Percentiles rank a stretch among this genome's conserved stretches.
phyloP scores from a whole-genome alignment of 225 moss, liverwort and hornwort genomes.

The Lunularia cruciata region DNA sequence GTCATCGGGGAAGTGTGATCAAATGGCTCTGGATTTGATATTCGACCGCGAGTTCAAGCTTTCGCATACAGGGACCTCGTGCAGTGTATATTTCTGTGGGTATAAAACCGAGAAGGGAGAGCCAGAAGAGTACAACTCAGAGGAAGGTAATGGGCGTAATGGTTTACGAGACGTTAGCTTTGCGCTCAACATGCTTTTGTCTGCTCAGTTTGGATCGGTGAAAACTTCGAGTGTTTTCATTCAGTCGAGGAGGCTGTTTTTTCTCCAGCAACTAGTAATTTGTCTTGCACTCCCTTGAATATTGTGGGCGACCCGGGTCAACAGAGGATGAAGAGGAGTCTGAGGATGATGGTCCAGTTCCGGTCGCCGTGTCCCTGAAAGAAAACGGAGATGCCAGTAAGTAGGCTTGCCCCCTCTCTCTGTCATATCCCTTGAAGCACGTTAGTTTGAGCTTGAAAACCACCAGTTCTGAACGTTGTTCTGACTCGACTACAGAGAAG shows the following conservation, averaged over 20 bases:
- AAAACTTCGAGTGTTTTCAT: neutral
- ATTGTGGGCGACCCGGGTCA: too few species aligned
- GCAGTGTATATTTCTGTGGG: conserved; percentile 79
- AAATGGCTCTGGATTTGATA: conserved; percentile 82
- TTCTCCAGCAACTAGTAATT: neutral
- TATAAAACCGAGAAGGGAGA: conserved; percentile 69
- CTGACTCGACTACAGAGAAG: conserved; percentile 4
- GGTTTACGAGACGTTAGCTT: too few species aligned
- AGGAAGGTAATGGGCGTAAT: conserved; percentile 8
- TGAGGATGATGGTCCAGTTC: conserved; percentile 21
- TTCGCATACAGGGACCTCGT: conserved; percentile 62
- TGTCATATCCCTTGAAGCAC: too few species aligned
- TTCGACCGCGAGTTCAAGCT: conserved; percentile 84
- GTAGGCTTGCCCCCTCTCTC: neutral
- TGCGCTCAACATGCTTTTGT: too few species aligned
- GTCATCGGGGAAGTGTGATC: conserved; percentile 73
- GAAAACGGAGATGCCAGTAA: conserved; percentile 10
- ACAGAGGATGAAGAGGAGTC: conserved; percentile 25
- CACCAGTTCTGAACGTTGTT: too few species aligned
- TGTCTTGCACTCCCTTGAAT: neutral
- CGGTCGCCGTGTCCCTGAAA: conserved; percentile 26
- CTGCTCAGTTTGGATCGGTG: too few species aligned
- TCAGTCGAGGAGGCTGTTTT: neutral
- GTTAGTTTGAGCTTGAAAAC: too few species aligned
- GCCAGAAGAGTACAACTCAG: conserved; percentile 33